Evolutionary conservation across 192 early-diverging fungal genomes (phyloP).

Genomic region (Rhizophagus sp.): DNA sequence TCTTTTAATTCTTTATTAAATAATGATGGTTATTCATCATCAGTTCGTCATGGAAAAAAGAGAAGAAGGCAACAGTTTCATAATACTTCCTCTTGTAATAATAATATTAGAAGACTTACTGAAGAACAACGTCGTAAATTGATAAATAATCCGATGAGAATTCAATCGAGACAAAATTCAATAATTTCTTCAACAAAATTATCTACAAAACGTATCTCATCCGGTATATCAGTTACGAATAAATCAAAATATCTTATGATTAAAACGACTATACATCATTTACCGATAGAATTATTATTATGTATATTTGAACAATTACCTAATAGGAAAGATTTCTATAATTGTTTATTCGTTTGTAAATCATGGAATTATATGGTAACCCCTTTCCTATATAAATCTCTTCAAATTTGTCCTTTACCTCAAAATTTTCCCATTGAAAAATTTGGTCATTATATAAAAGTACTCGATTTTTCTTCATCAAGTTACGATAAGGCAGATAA

Average conservation of each 20-base stretch:
- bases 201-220: background rate
- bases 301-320: conserved; percentile 6
- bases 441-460: background rate
- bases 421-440: conserved; percentile 20
- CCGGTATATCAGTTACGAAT: background rate
- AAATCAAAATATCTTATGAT: background rate
- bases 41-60: background rate
- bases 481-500: background rate
- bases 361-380: background rate
- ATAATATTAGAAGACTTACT: background rate
- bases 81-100: background rate
- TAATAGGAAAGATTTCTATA: background rate
- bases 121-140: conserved; percentile 8
- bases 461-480: conserved; percentile 6
- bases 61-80: background rate
- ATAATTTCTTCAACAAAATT: background rate
- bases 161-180: background rate
- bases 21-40: background rate
- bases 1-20: background rate
- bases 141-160: background rate
- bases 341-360: conserved; percentile 17
- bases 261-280: background rate
- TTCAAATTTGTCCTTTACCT: conserved; percentile 12
- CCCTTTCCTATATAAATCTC: conserved; percentile 9
- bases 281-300: conserved; percentile 7